phyloP scores from a whole-genome alignment of 495 filamentous ascomycete species.

The Apodospora peruviana region DNA sequence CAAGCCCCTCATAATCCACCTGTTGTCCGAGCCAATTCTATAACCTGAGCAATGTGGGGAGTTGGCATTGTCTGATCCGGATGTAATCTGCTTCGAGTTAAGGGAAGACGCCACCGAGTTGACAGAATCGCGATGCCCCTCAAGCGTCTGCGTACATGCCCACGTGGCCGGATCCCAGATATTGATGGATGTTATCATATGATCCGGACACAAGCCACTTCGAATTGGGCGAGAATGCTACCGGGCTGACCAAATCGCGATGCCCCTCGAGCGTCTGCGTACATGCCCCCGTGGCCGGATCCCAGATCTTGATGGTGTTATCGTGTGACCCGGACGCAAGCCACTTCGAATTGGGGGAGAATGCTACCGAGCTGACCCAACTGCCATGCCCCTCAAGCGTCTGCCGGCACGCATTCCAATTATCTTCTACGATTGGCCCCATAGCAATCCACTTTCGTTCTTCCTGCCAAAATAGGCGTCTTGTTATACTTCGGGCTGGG shows the following conservation, averaged over 20 bases:
- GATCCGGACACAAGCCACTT: constrained; percentile 80
- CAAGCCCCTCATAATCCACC: not conserved
- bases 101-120: no score
- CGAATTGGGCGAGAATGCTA: constrained; percentile 6
- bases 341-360: constrained; percentile 2
- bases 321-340: constrained; percentile 1
- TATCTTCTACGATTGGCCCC: not conserved
- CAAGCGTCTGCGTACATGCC: no score
- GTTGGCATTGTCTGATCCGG: no score
- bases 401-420: constrained; percentile 8
- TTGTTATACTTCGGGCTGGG: constrained; percentile 12
- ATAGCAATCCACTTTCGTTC: constrained; percentile 7
- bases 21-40: not conserved
- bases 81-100: no score
- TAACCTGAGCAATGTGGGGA: not conserved
- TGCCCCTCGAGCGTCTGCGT: constrained; percentile 7
- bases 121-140: no score
- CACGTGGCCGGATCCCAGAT: no score
- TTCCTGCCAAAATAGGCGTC: constrained; percentile 6
- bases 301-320: constrained; percentile 3
- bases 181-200: constrained; percentile 81
- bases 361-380: not conserved
- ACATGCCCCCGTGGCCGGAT: not conserved
- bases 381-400: constrained; percentile 1
- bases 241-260: not conserved